Evolutionary conservation across 2,329 filamentous ascomycete genomes (phyloP).

Genomic region (Pseudogymnoascus sp.): DNA sequence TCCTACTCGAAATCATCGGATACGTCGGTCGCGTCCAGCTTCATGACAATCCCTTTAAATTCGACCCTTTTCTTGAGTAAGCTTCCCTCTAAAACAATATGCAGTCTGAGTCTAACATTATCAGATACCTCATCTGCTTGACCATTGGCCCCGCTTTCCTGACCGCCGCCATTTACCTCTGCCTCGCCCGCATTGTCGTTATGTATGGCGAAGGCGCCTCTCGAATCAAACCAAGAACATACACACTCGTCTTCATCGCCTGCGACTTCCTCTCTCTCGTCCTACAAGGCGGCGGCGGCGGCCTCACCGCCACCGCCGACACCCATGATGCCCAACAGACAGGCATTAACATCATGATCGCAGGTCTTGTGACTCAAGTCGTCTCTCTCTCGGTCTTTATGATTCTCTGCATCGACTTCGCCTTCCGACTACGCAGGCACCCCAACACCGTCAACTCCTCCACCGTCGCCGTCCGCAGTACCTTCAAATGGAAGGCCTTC

Average conservation of each 20-base stretch:
- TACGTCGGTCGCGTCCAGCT: constrained; percentile 48
- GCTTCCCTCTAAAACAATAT: constrained; percentile 21
- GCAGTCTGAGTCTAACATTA: neutral
- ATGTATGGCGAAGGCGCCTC: constrained; percentile 43
- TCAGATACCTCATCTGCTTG: constrained; percentile 37
- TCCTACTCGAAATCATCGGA: constrained; percentile 44
- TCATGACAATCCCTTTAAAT: constrained; percentile 47
- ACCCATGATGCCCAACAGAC: constrained; percentile 24
- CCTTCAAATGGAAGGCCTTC: constrained; percentile 3
- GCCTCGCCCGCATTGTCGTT: constrained; percentile 51
- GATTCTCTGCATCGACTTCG: constrained; percentile 21
- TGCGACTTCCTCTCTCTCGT: constrained; percentile 52
- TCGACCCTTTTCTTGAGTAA: constrained; percentile 49
- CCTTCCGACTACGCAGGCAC: constrained; percentile 16
- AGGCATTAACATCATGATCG: constrained; percentile 50
- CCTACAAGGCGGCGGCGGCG: constrained; percentile 52
- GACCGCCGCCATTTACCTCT: constrained; percentile 57
- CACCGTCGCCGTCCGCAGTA: neutral
- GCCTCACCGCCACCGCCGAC: constrained; percentile 36
- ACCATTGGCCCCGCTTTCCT: constrained; percentile 40
- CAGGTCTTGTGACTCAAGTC: constrained; percentile 52
- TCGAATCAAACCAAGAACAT: constrained; percentile 42
- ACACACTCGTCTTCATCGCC: constrained; percentile 47
- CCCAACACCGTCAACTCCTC: neutral
- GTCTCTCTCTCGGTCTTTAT: constrained; percentile 36